Evolutionary conservation across 2,329 filamentous ascomycete genomes (phyloP).

Genomic region (Trichophyton equinum): DNA sequence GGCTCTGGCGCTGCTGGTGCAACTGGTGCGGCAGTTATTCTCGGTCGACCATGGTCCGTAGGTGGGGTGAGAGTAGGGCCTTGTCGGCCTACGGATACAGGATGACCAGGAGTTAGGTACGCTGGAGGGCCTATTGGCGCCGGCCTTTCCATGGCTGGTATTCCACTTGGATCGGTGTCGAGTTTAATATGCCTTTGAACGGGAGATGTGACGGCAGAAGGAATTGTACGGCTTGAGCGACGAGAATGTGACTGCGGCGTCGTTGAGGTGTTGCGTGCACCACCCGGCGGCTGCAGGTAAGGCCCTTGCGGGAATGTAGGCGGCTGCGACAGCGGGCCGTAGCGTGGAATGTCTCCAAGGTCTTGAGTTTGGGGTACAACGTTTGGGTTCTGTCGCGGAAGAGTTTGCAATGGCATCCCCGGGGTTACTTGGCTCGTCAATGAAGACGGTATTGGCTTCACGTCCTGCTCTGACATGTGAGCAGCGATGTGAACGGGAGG

Average conservation of each 20-base stretch:
- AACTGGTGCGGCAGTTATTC: conserved; percentile 21
- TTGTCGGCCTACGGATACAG: conserved; percentile 7
- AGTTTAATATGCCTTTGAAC: conserved; percentile 9
- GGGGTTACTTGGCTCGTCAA: neutral
- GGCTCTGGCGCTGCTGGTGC: conserved; percentile 21
- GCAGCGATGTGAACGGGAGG: conserved; percentile 8
- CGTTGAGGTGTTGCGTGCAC: conserved; percentile 3
- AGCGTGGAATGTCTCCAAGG: conserved; percentile 5
- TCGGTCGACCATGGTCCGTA: conserved; percentile 22
- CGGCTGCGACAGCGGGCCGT: conserved; percentile 10
- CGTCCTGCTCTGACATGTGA: conserved; percentile 8
- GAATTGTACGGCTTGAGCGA: conserved; percentile 11
- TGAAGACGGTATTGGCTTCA: conserved; percentile 6
- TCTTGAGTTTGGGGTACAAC: conserved; percentile 7
- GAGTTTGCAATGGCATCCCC: neutral
- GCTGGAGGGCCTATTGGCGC: conserved; percentile 4
- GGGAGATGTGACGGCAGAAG: conserved; percentile 11
- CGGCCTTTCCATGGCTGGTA: conserved; percentile 2
- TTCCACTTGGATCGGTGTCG: conserved; percentile 4
- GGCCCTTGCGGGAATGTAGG: conserved; percentile 19
- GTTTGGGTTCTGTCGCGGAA: conserved; percentile 3
- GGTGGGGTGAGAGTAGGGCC: conserved; percentile 2
- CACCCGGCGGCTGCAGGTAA: conserved; percentile 19
- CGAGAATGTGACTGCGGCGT: conserved; percentile 12
- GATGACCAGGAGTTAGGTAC: conserved; percentile 3